These are phyloP conservation scores for Sarcocystis neurona DNA, from an alignment of 169 alveolate genomes.

Conservation along the genomic window DNA sequence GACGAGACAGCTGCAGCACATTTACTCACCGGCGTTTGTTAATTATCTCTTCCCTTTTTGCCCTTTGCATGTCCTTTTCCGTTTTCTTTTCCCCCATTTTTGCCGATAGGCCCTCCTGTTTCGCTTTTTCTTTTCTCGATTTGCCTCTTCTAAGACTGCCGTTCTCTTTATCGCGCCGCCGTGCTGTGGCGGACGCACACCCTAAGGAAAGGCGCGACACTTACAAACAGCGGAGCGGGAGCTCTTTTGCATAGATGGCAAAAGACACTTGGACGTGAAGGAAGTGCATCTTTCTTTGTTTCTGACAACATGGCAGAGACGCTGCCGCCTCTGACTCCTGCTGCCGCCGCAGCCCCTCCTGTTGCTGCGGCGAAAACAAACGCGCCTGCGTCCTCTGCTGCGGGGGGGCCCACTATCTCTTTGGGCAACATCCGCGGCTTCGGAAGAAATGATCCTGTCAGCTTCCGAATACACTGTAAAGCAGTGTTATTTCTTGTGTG, in stretches of 20 bases:
- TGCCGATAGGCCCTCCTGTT: not conserved
- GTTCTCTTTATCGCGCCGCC: not conserved
- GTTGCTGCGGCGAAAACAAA: not conserved
- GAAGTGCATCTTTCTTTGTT: not conserved
- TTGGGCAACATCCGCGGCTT: constrained; percentile 63
- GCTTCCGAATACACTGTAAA: not conserved
- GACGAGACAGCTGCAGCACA: not conserved
- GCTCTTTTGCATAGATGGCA: no score
- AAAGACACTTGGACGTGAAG: not conserved
- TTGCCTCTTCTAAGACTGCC: not conserved
- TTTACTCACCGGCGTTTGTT: not conserved
- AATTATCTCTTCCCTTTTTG: not conserved
- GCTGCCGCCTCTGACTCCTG: not conserved
- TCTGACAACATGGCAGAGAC: not conserved
- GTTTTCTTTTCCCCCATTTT: not conserved
- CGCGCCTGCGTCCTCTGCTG: constrained; percentile 45
- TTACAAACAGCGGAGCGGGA: no score
- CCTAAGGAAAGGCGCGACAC: no score
- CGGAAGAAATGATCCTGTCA: constrained; percentile 61
- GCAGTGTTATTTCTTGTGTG: not conserved
- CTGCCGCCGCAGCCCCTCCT: not conserved
- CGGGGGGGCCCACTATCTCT: constrained; percentile 57
- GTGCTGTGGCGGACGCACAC: no score
- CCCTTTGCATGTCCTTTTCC: not conserved
- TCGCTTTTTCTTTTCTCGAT: not conserved